Conservation (phyloP, 148 eudicot species). For the Talinum fruticosum region DNA sequence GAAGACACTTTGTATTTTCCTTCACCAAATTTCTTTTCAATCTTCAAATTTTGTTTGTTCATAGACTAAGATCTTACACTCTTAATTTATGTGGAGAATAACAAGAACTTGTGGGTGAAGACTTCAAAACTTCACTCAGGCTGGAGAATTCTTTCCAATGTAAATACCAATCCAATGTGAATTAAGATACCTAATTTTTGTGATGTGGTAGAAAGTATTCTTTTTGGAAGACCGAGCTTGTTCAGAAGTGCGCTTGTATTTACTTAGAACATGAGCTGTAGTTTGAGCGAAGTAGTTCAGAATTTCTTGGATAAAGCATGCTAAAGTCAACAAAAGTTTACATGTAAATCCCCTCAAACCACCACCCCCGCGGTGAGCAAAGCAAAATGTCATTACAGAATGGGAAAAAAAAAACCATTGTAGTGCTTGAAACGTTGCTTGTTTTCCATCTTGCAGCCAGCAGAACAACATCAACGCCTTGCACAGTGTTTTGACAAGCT, state of each 20-base stretch:
- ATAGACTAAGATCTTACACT: not conserved
- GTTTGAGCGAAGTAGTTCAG: too few species aligned
- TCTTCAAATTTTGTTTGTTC: not conserved
- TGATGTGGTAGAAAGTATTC: not conserved
- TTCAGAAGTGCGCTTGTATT: too few species aligned
- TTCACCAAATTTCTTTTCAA: not conserved
- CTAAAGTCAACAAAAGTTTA: too few species aligned
- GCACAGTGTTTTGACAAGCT: constrained; percentile 62
- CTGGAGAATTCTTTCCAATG: not conserved
- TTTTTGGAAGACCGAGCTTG: not conserved
- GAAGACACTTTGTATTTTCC: not conserved
- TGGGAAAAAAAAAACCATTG: not conserved
- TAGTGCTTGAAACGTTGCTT: not conserved
- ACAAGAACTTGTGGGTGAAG: too few species aligned
- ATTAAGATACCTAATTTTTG: not conserved
- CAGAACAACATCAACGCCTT: constrained; percentile 76
- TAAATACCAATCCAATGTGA: not conserved
- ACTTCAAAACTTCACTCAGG: not conserved
- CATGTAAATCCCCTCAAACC: not conserved
- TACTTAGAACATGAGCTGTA: too few species aligned
- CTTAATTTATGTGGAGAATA: not conserved
- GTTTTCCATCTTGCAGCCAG: constrained; percentile 51
- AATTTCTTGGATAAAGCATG: too few species aligned
- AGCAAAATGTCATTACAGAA: not conserved
- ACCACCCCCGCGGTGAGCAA: not conserved